phyloP scores from a whole-genome alignment of 805 yeast species.

The Ogataea siamensis region DNA sequence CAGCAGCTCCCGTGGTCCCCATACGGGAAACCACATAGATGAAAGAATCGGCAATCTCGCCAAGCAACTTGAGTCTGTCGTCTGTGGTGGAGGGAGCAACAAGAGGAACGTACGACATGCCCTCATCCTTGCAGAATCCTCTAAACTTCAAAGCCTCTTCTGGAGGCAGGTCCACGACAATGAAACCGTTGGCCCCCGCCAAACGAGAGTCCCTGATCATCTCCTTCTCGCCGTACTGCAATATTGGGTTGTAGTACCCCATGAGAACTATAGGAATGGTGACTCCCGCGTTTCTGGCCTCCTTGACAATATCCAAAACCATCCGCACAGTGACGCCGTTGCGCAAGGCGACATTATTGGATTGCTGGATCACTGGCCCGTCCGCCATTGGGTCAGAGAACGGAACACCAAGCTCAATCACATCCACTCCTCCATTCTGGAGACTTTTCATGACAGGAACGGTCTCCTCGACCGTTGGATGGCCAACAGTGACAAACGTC shows the following conservation, averaged over 20 bases:
- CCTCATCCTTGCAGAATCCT: conserved; percentile 61
- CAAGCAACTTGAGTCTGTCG: conserved; percentile 74
- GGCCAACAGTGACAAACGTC: conserved; percentile 93
- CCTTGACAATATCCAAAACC: conserved; percentile 66
- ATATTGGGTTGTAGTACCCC: conserved; percentile 97
- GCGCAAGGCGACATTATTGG: conserved; percentile 77
- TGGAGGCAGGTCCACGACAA: conserved; percentile 95
- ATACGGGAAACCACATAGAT: conserved; percentile 94
- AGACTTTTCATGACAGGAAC: conserved; percentile 81
- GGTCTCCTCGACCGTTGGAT: conserved; percentile 84
- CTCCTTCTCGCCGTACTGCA: conserved; percentile 84
- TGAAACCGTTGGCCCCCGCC: conserved; percentile 94
- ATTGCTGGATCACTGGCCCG: conserved; percentile 93
- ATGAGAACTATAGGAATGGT: conserved; percentile 85
- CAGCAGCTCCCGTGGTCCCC: conserved; percentile 95
- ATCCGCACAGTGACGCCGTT: conserved; percentile 75
- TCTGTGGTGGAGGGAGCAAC: conserved; percentile 97
- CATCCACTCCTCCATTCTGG: conserved; percentile 94
- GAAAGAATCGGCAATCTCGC: conserved; percentile 89
- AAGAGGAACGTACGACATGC: conserved; percentile 83
- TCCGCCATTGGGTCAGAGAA: conserved; percentile 99
- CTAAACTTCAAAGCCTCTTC: conserved; percentile 93
- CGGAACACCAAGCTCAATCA: conserved; percentile 93
- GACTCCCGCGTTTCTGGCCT: conserved; percentile 82
- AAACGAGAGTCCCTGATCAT: conserved; percentile 73